These are phyloP conservation scores for Neonectria magnoliae DNA, from an alignment of 2,329 filamentous ascomycete genomes.

Conservation along the genomic window DNA sequence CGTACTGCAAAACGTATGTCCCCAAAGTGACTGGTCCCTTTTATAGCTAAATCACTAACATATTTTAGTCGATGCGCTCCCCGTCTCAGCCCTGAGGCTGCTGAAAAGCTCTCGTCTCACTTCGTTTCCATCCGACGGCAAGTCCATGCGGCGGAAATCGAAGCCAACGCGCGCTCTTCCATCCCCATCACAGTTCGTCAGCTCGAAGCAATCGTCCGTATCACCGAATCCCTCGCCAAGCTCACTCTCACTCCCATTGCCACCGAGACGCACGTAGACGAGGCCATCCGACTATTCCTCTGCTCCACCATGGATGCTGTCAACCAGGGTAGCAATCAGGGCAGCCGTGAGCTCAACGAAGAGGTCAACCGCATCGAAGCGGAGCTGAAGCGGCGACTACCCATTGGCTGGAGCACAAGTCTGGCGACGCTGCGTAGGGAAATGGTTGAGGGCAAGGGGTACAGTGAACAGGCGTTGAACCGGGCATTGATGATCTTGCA, in stretches of 20 bases:
- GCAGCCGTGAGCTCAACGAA: conserved; percentile 88
- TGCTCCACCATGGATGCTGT: conserved; percentile 98
- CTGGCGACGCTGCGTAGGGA: conserved; percentile 86
- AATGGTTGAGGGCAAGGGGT: conserved; percentile 91
- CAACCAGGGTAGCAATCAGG: conserved; percentile 84
- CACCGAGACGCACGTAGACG: conserved; percentile 91
- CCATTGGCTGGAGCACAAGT: conserved; percentile 95
- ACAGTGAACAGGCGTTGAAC: conserved; percentile 86
- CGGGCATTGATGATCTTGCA: conserved; percentile 87
- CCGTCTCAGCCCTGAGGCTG: conserved; percentile 86
- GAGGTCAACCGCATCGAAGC: conserved; percentile 88
- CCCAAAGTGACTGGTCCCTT: neutral
- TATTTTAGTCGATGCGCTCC: conserved; percentile 82
- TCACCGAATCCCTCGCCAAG: conserved; percentile 95
- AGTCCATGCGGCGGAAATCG: conserved; percentile 89
- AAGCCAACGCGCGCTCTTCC: conserved; percentile 88
- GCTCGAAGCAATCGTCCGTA: conserved; percentile 95
- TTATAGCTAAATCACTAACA: conserved; percentile 41
- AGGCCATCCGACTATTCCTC: conserved; percentile 95
- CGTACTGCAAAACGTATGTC: conserved; percentile 91
- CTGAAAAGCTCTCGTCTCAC: conserved; percentile 95
- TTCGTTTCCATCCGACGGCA: conserved; percentile 96
- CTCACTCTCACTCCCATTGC: conserved; percentile 86
- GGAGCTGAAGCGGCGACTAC: conserved; percentile 85
- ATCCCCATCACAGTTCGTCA: conserved; percentile 98